phyloP scores from a whole-genome alignment of 768 basidiomycete genomes.

The Boletus tomentosulus region DNA sequence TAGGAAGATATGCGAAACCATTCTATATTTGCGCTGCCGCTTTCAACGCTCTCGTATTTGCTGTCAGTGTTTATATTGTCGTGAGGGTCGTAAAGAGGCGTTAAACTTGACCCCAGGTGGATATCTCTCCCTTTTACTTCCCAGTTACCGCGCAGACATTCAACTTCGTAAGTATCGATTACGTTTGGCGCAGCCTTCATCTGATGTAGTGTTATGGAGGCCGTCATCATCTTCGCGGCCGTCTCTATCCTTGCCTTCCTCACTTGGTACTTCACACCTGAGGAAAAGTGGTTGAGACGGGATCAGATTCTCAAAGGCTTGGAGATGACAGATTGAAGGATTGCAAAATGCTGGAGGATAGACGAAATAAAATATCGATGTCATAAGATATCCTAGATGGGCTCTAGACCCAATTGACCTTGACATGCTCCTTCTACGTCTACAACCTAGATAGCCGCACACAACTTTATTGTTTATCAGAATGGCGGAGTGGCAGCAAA shows the following conservation, averaged over 20 bases:
- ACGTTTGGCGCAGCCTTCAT: neutral
- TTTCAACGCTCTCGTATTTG: constrained; percentile 74
- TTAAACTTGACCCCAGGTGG: constrained; percentile 45
- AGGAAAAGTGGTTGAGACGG: constrained; percentile 73
- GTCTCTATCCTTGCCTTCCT: constrained; percentile 75
- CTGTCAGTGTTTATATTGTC: constrained; percentile 43
- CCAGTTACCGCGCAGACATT: constrained; percentile 73
- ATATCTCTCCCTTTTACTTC: constrained; percentile 85
- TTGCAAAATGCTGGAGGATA: neutral
- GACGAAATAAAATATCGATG: constrained; percentile 1
- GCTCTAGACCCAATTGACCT: constrained; percentile 60
- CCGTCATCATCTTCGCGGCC: constrained; percentile 71
- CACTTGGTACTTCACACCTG: constrained; percentile 76
- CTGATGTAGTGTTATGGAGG: constrained; percentile 39
- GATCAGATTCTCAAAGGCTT: constrained; percentile 56
- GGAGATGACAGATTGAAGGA: constrained; percentile 18
- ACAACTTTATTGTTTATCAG: constrained; percentile 3
- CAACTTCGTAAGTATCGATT: constrained; percentile 66
- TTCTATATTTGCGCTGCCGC: constrained; percentile 65
- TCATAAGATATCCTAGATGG: constrained; percentile 34
- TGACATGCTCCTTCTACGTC: constrained; percentile 82
- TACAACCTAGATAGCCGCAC: constrained; percentile 40
- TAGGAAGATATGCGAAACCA: constrained; percentile 60
- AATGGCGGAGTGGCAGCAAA: neutral
- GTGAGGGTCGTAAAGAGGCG: neutral